Base-by-base conservation (phyloP, 306 rosid species). In the Sicyos edulis region DNA sequence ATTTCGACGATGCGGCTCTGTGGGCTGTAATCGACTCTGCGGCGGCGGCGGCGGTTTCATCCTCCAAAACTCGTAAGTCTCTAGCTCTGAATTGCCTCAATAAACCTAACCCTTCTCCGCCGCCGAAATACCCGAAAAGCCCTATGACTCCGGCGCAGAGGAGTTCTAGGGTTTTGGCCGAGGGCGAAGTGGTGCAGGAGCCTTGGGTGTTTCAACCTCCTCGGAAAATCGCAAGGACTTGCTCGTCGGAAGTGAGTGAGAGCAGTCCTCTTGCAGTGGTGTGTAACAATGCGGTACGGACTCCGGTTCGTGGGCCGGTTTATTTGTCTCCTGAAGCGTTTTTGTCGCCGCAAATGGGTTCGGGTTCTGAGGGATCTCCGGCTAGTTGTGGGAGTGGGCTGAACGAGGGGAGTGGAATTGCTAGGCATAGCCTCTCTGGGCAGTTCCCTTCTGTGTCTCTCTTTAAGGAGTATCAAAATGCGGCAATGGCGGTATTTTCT, bases 1-100 rank as follows among this genome's bases (percentile, higher is more conserved):
- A 92, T 57, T 86, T 92, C 54, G 98, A 90, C 84, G 98, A 92
- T 75, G 96, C 85, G 2, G 90, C 90, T 42, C 51, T 92, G 34
- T 92, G 98, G 98, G 98, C 96, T 1, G 90, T 92, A 47, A 90
- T 92, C 47, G 98, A 92, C 73, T 85, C 93, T 56, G 95, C 96
- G 60, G 75, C 88, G 42, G 95, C 96, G 5, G 97, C 88, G 40
- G 92, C 96, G 58, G 60, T 95, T 10, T 96, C 89, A 14, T 83
- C 91, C 17, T 70, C 87, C 37, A 88, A 85, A 72, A 58, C 80
- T 57, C 80, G 74, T 32, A 83, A 73, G 37, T 69, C 89, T 19
- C 85, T 86, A 45, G 76, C 85, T 2, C 54, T 80, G 85, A 87
- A 76, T n/a, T 58, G 64, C 78, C 71, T 80, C 9, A 76, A 65